These are phyloP conservation scores for Xylariaceae sp. DNA, from an alignment of 2,329 filamentous ascomycete species.

Conservation along the genomic window DNA sequence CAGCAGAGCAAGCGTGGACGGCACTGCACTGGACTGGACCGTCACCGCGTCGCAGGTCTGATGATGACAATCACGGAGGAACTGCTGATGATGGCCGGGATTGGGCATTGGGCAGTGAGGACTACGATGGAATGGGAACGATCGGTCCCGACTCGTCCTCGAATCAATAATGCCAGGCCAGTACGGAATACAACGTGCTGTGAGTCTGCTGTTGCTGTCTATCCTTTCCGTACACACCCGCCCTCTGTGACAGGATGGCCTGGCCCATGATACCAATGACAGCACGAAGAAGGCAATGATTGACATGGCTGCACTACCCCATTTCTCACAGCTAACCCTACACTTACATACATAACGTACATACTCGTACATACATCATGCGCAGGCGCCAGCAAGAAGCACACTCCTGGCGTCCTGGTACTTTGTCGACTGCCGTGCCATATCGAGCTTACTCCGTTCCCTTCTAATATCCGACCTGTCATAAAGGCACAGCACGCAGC, in stretches of 20 bases:
- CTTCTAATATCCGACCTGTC: slow-evolving; percentile 4
- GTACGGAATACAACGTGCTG: too few relatives aligned
- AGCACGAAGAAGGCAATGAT: not conserved
- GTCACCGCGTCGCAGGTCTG: slow-evolving; percentile 1
- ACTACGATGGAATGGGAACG: not conserved
- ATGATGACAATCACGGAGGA: not conserved
- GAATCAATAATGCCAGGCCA: not conserved
- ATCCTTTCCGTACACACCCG: not conserved
- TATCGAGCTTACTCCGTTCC: not conserved
- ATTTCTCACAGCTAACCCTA: not conserved
- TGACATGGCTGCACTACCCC: slow-evolving; percentile 3
- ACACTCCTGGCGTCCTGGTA: not conserved
- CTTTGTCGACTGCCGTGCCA: not conserved
- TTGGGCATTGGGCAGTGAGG: not conserved
- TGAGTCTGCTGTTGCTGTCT: not conserved
- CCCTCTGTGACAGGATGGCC: slow-evolving; percentile 6
- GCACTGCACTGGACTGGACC: not conserved
- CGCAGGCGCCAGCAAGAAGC: not conserved
- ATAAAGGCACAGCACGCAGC: slow-evolving; percentile 1
- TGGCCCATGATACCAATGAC: not conserved
- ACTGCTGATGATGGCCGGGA: not conserved
- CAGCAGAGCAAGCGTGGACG: too few relatives aligned
- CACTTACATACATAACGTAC: not conserved
- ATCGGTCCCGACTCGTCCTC: slow-evolving; percentile 9
- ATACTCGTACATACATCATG: not conserved